These are phyloP conservation scores for Candida sanyaensis DNA, from an alignment of 1,139 yeast genomes.

Conservation along the genomic window DNA sequence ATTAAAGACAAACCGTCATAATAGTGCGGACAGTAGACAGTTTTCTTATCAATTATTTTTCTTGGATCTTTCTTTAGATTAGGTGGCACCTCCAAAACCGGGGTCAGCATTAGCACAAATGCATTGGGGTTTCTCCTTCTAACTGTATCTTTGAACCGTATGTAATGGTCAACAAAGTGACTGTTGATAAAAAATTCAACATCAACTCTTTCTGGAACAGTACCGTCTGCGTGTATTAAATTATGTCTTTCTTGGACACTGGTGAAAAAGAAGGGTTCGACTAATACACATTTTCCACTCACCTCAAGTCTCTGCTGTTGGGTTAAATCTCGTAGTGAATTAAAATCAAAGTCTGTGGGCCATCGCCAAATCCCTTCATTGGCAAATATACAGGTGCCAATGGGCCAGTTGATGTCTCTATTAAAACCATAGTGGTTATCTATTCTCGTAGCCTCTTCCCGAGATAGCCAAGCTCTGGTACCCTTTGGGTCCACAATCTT, in stretches of 20 bases:
- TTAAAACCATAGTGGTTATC: slow-evolving; percentile 73
- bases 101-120: slow-evolving; percentile 76
- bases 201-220: slow-evolving; percentile 38
- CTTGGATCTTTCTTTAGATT: slow-evolving; percentile 50
- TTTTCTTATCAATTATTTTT: slow-evolving; percentile 57
- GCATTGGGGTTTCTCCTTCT: slow-evolving; percentile 47
- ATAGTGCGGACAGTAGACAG: slow-evolving; percentile 83
- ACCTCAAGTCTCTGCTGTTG: slow-evolving; percentile 33
- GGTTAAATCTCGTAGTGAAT: slow-evolving; percentile 19
- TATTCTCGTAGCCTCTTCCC: slow-evolving; percentile 33
- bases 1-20: slow-evolving; percentile 92
- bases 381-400: slow-evolving; percentile 80
- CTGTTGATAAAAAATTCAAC: slow-evolving; percentile 63
- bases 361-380: slow-evolving; percentile 73
- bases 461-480: slow-evolving; percentile 63
- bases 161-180: slow-evolving; percentile 62
- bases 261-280: slow-evolving; percentile 35
- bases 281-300: slow-evolving; percentile 32
- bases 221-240: slow-evolving; percentile 21
- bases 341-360: slow-evolving; percentile 30
- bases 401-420: slow-evolving; percentile 62
- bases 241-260: slow-evolving; percentile 21
- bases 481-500: slow-evolving; percentile 68
- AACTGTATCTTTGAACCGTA: slow-evolving; percentile 47
- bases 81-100: slow-evolving; percentile 83